Evolutionary conservation across 2,329 filamentous ascomycete species (phyloP).

Genomic region (Lachnellula subtilissima): DNA sequence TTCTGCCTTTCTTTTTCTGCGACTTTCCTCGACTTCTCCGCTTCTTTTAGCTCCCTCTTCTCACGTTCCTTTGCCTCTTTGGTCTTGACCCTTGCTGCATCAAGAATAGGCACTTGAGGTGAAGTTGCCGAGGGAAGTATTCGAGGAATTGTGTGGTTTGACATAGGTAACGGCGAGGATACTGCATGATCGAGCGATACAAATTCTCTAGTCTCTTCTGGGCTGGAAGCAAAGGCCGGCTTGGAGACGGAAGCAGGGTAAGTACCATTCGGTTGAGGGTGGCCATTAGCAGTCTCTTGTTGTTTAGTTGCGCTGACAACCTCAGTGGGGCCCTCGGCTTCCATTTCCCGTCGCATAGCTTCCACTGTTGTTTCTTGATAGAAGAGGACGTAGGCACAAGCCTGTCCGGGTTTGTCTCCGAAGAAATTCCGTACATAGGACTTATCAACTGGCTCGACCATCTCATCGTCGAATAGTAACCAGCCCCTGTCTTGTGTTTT

Average conservation of each 20-base stretch:
- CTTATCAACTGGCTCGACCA: constrained; percentile 97
- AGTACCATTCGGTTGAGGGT: constrained; percentile 41
- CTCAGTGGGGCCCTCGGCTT: constrained; percentile 64
- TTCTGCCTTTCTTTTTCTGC: constrained; percentile 33
- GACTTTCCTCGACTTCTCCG: constrained; percentile 38
- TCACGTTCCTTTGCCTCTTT: constrained; percentile 61
- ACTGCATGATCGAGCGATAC: constrained; percentile 59
- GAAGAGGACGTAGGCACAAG: constrained; percentile 94
- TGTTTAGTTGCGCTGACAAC: constrained; percentile 55
- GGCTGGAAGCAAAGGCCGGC: constrained; percentile 46
- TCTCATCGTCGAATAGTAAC: constrained; percentile 95
- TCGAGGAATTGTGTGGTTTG: constrained; percentile 17
- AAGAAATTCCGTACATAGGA: constrained; percentile 97
- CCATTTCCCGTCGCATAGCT: constrained; percentile 70
- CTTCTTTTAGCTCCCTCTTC: constrained; percentile 62
- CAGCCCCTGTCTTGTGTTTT: constrained; percentile 95
- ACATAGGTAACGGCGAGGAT: constrained; percentile 50
- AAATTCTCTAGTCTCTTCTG: constrained; percentile 49
- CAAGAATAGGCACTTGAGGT: constrained; percentile 22
- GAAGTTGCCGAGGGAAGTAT: constrained; percentile 32
- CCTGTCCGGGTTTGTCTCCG: constrained; percentile 83
- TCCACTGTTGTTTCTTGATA: constrained; percentile 85
- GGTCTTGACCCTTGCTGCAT: constrained; percentile 32
- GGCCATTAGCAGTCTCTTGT: constrained; percentile 49
- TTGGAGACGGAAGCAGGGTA: constrained; percentile 41